These are phyloP conservation scores for Tylopilus sp. DNA, from an alignment of 768 basidiomycete genomes.

Conservation along the genomic window DNA sequence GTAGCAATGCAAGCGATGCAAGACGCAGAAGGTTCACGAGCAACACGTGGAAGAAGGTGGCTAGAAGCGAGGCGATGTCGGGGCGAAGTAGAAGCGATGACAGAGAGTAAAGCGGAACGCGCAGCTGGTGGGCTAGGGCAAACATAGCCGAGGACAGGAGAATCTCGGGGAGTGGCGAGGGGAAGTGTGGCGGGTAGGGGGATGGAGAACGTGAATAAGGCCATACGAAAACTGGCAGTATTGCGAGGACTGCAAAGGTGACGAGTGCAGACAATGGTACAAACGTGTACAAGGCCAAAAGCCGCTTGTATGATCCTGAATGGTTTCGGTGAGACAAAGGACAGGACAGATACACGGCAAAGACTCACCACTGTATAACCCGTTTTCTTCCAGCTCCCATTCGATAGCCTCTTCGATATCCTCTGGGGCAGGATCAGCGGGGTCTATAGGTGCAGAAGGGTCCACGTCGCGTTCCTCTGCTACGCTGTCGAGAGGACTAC, in stretches of 20 bases:
- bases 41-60: slow-evolving; percentile 46
- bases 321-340: neutral
- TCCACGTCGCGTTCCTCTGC: slow-evolving; percentile 34
- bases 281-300: slow-evolving; percentile 55
- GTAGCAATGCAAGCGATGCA: slow-evolving; percentile 49
- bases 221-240: slow-evolving; percentile 50
- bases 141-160: slow-evolving; percentile 58
- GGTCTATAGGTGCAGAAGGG: slow-evolving; percentile 3
- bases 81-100: slow-evolving; percentile 32
- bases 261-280: slow-evolving; percentile 54
- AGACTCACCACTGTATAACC: slow-evolving; percentile 46
- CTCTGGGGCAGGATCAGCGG: slow-evolving; percentile 17
- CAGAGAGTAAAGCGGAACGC: slow-evolving; percentile 33
- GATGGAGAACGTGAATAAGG: slow-evolving; percentile 34
- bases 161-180: slow-evolving; percentile 64
- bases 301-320: slow-evolving; percentile 59
- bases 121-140: slow-evolving; percentile 27
- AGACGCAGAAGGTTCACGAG: slow-evolving; percentile 54
- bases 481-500: slow-evolving; percentile 33
- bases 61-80: slow-evolving; percentile 32
- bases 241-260: slow-evolving; percentile 47
- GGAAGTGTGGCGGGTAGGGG: slow-evolving; percentile 48
- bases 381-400: slow-evolving; percentile 46
- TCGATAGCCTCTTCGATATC: slow-evolving; percentile 44
- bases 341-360: neutral